Base-by-base conservation (phyloP, 306 rosid genomes). In the Astragalus glycyphyllos region DNA sequence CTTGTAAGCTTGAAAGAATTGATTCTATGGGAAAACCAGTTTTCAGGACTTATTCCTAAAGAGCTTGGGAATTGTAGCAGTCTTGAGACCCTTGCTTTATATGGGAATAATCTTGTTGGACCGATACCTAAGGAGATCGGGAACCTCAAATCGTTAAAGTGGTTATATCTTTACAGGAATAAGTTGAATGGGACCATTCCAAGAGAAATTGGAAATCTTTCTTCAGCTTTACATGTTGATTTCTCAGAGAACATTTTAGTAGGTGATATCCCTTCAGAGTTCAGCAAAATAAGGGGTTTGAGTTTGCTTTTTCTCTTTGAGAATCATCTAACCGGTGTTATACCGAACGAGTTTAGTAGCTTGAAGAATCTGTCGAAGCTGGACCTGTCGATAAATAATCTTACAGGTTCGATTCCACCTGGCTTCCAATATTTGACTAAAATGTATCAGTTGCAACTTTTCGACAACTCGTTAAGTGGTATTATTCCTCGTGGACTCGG, bases 121-220 rank as follows among this genome's bases (percentile, higher is more conserved):
- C 62, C 77, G 8, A 71, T 89, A 71, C 99, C 99, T n/a, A 72
- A 55, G 42, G 87, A 83, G 76, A 83, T 91, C 42, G 99, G 96
- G 82, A 86, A 84, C 68, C 84, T 91, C 64, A 83, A 67, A 38
- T 83, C 89, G n/a, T 50, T 95, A 88, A 82, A 66, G 71, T 82
- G 58, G 78, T 65, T 95, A 86, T 95, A 91, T 77, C 82, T 84
- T 13, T 95, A 95, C 75, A 80, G 90, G 74, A 95, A 91, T 77
- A 81, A 53, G 65, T 59, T 95, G 83, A 95, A 95, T 81, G 99
- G 99, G 73, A 86, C 90, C 45, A 95, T 95, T 80, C 99, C 97
- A n/a, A 86, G 80, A 85, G 89, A 84, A 80, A 76, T 89, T 53
- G 97, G 97, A 75, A 95, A 95, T 78, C 97, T 95, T 82, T 86